These are phyloP conservation scores for Cordyceps cateniannulata DNA, from an alignment of 2,329 filamentous ascomycete species.

Conservation along the genomic window DNA sequence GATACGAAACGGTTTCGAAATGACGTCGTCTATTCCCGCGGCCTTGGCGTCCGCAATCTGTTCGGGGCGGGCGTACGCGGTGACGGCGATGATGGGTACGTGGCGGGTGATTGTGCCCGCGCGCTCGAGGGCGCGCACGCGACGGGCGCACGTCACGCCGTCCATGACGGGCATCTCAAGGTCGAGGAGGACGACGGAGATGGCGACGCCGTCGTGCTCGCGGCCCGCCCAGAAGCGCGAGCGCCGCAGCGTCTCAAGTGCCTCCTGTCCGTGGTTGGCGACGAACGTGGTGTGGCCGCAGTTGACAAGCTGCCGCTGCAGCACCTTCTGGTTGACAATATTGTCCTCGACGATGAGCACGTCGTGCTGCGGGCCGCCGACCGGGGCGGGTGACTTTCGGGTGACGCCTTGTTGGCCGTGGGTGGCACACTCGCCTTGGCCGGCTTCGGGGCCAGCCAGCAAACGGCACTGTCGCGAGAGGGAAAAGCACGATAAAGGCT, in stretches of 20 bases:
- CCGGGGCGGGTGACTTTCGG: slow-evolving; percentile 11
- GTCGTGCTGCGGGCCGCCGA: slow-evolving; percentile 34
- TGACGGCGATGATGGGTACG: slow-evolving; percentile 78
- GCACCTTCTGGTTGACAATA: slow-evolving; percentile 58
- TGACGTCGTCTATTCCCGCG: slow-evolving; percentile 71
- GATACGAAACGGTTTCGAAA: slow-evolving; percentile 75
- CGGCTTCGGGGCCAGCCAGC: slow-evolving; percentile 13
- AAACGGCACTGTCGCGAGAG: slow-evolving; percentile 13
- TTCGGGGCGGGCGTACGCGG: slow-evolving; percentile 69
- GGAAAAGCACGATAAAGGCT: slow-evolving; percentile 28
- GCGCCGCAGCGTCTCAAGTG: slow-evolving; percentile 48
- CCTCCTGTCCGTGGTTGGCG: slow-evolving; percentile 59
- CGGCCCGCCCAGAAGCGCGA: slow-evolving; percentile 51
- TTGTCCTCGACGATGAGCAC: slow-evolving; percentile 64
- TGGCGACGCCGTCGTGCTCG: slow-evolving; percentile 41
- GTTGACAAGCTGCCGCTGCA: slow-evolving; percentile 55
- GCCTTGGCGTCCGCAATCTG: slow-evolving; percentile 65
- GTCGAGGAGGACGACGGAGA: slow-evolving; percentile 71
- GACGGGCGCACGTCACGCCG: slow-evolving; percentile 64
- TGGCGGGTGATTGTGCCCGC: slow-evolving; percentile 55
- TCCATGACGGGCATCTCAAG: slow-evolving; percentile 83
- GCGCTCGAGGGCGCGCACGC: slow-evolving; percentile 61
- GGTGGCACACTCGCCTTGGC: not conserved
- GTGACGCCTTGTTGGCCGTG: not conserved
- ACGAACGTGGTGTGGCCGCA: slow-evolving; percentile 55